phyloP scores from a whole-genome alignment of 2,329 filamentous ascomycete genomes.

The Alternaria postmessia region DNA sequence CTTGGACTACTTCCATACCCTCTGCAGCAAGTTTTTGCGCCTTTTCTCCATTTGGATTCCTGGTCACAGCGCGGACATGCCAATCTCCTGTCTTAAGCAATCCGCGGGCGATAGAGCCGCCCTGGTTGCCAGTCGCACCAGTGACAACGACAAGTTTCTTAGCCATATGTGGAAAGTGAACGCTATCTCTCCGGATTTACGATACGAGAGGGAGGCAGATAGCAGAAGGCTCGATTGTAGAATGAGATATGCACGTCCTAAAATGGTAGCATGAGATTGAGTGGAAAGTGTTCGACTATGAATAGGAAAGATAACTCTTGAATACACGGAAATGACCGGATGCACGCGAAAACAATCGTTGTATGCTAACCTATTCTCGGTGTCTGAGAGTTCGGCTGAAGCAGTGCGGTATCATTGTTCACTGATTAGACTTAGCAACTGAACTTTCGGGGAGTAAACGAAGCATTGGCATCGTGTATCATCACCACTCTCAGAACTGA shows the following conservation, averaged over 20 bases:
- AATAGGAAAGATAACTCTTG: not conserved
- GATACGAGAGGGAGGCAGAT: not conserved
- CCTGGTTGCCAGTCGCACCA: conserved; percentile 41
- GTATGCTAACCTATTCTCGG: not conserved
- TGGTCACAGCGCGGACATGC: conserved; percentile 60
- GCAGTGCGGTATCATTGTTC: not conserved
- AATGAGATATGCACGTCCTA: not conserved
- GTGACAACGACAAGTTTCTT: conserved; percentile 38
- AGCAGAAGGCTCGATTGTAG: not conserved
- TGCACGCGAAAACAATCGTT: not conserved
- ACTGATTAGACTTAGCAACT: not conserved
- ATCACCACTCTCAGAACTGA: not conserved
- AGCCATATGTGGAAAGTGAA: conserved; percentile 34
- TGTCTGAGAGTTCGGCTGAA: not conserved
- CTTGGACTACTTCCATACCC: conserved; percentile 51
- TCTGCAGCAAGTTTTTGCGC: conserved; percentile 31
- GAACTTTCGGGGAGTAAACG: conserved; percentile 6
- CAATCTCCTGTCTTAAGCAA: conserved; percentile 57
- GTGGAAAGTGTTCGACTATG: not conserved
- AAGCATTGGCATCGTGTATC: not conserved
- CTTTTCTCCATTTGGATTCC: conserved; percentile 35
- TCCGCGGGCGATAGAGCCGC: conserved; percentile 30
- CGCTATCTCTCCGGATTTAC: not conserved
- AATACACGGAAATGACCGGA: not conserved
- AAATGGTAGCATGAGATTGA: not conserved